Evolutionary conservation across 257 asterid genomes (phyloP).

Genomic region (Paraleonurus japonicus): DNA sequence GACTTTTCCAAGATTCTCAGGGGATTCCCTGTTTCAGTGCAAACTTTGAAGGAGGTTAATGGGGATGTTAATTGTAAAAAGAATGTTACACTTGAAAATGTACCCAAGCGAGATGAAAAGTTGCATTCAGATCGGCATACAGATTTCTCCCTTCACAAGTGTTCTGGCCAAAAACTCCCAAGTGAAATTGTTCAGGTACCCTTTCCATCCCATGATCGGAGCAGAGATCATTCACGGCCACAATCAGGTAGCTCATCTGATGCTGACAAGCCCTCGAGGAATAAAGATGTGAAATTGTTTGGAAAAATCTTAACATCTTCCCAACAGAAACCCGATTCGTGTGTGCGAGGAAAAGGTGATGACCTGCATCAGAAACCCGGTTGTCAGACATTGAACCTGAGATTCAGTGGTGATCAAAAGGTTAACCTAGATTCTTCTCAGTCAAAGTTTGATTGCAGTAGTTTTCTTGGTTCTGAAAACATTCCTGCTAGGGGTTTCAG

Average conservation of each 20-base stretch:
- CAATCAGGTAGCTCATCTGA: slow-evolving; percentile 47
- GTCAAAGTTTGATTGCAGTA: slow-evolving; percentile 41
- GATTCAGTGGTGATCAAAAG: slow-evolving; percentile 36
- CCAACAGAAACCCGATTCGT: slow-evolving; percentile 45
- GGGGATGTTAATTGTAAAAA: slow-evolving; percentile 41
- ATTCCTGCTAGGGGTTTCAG: slow-evolving; percentile 43
- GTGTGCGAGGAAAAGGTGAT: slow-evolving; percentile 32
- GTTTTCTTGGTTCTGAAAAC: slow-evolving; percentile 43
- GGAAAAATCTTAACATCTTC: slow-evolving; percentile 77
- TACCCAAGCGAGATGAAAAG: slow-evolving; percentile 36
- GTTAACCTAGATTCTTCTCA: slow-evolving; percentile 43
- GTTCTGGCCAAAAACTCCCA: slow-evolving; percentile 41
- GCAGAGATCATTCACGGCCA: slow-evolving; percentile 31
- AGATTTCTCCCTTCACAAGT: slow-evolving; percentile 51
- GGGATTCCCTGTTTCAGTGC: slow-evolving; percentile 52
- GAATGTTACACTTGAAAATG: slow-evolving; percentile 32
- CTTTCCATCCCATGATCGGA: slow-evolving; percentile 37
- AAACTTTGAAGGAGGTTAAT: slow-evolving; percentile 40
- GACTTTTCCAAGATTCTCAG: slow-evolving; percentile 48
- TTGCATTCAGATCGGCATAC: slow-evolving; percentile 14
- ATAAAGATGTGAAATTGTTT: slow-evolving; percentile 83
- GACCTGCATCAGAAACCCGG: slow-evolving; percentile 38
- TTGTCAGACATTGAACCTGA: slow-evolving; percentile 39
- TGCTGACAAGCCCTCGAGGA: slow-evolving; percentile 57
- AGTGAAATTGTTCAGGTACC: slow-evolving; percentile 35